Conservation (phyloP, 192 early-diverging fungal genomes). For the Haplosporangium gracile region DNA sequence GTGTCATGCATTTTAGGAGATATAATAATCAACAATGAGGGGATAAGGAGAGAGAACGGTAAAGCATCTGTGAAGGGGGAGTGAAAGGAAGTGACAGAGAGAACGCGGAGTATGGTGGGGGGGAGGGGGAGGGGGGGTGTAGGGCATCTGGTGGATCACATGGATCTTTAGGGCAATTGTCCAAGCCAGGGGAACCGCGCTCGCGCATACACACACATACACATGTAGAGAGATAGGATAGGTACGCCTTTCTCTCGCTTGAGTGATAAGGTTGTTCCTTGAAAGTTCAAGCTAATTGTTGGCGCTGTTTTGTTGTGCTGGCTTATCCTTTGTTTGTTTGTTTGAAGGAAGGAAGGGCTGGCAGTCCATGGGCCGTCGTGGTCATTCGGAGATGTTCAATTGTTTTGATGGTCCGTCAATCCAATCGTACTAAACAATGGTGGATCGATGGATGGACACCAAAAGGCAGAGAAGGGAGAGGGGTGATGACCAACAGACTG, state of each 20-base stretch:
- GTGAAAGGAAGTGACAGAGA: neutral
- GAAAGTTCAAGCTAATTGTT: too few species aligned
- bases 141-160: too few species aligned
- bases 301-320: neutral
- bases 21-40: neutral
- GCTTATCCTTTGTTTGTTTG: neutral
- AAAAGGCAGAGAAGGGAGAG: neutral
- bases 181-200: too few species aligned
- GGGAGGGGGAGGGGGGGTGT: too few species aligned
- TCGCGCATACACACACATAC: neutral
- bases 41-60: neutral
- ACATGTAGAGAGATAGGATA: neutral
- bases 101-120: too few species aligned
- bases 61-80: neutral
- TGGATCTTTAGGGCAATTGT: too few species aligned
- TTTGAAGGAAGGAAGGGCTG: neutral
- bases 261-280: too few species aligned
- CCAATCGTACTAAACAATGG: neutral
- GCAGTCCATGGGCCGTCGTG: too few species aligned
- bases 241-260: neutral
- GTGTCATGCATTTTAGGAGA: too few species aligned
- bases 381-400: neutral
- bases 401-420: slow-evolving; percentile 2
- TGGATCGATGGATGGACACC: neutral
- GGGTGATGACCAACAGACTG: neutral